Percentiles rank a stretch among this genome's conserved stretches.
Evolutionary conservation across 768 basidiomycete species (phyloP).

Genomic region (Phlebiopsis gigantea): DNA sequence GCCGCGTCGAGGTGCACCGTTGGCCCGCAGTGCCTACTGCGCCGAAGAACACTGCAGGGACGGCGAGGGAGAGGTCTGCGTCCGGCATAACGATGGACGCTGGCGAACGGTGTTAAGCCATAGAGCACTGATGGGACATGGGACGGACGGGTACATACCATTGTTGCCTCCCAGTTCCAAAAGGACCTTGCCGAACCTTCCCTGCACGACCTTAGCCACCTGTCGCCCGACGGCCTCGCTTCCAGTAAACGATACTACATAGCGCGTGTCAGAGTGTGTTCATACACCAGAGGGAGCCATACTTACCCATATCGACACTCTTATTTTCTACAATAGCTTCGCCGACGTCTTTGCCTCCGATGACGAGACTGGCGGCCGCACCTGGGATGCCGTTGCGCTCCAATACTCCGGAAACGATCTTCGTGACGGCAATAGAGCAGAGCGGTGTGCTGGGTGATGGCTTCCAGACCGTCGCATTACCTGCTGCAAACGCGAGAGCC

Average conservation of each 20-base stretch:
- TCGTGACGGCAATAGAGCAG: conserved; percentile 87
- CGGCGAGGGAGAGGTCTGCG: conserved; percentile 85
- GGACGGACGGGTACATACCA: conserved; percentile 39
- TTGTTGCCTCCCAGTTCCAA: conserved; percentile 96
- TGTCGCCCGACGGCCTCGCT: conserved; percentile 82
- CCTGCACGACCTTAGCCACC: conserved; percentile 85
- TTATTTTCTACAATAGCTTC: conserved; percentile 69
- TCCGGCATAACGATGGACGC: conserved; percentile 92
- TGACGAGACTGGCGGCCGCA: conserved; percentile 77
- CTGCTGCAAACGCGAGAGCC: conserved; percentile 80
- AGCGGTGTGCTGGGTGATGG: conserved; percentile 86
- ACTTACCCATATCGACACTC: conserved; percentile 74
- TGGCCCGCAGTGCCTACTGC: conserved; percentile 78
- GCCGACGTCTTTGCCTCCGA: conserved; percentile 78
- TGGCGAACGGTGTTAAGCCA: conserved; percentile 24
- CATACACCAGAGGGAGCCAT: neutral
- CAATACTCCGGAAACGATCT: conserved; percentile 75
- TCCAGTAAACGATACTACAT: conserved; percentile 88
- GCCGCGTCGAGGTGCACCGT: conserved; percentile 88
- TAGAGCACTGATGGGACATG: neutral
- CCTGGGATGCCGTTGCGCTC: conserved; percentile 81
- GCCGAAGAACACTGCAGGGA: conserved; percentile 90
- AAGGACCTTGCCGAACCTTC: conserved; percentile 84
- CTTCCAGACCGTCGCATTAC: conserved; percentile 95
- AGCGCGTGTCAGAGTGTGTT: neutral